These are phyloP conservation scores for Colletotrichum sp. DNA, from an alignment of 2,329 filamentous ascomycete species.

Conservation along the genomic window DNA sequence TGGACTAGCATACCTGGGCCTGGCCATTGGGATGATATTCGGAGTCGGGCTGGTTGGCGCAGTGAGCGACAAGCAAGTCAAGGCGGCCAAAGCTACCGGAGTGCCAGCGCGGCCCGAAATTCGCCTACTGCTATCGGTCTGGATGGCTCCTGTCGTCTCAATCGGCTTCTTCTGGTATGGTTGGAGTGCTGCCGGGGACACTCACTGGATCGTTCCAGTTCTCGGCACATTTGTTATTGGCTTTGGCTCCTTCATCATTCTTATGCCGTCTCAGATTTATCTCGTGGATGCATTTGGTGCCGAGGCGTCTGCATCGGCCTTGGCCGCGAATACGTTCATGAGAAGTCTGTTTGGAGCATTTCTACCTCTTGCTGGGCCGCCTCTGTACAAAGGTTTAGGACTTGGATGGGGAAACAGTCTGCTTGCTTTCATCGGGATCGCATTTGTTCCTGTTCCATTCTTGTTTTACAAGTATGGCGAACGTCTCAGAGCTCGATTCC, in stretches of 20 bases:
- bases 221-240: slow-evolving; percentile 60
- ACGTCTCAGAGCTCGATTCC: not conserved
- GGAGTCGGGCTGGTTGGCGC: not conserved
- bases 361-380: slow-evolving; percentile 11
- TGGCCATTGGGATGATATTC: slow-evolving; percentile 9
- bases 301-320: not conserved
- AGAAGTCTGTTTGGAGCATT: slow-evolving; percentile 16
- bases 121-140: not conserved
- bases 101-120: not conserved
- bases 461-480: slow-evolving; percentile 8
- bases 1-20: slow-evolving; percentile 7
- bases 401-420: slow-evolving; percentile 24
- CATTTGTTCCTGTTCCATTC: slow-evolving; percentile 5
- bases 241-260: slow-evolving; percentile 48
- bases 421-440: slow-evolving; percentile 19
- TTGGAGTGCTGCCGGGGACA: slow-evolving; percentile 56
- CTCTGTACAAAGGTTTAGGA: slow-evolving; percentile 16
- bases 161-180: slow-evolving; percentile 62
- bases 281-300: slow-evolving; percentile 32
- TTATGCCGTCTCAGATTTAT: slow-evolving; percentile 23
- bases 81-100: not conserved
- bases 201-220: slow-evolving; percentile 66
- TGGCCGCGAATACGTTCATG: not conserved
- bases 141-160: not conserved
- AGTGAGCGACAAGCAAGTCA: not conserved